Conservation (phyloP, 331 rosid species). For the Dryas integrifolia region DNA sequence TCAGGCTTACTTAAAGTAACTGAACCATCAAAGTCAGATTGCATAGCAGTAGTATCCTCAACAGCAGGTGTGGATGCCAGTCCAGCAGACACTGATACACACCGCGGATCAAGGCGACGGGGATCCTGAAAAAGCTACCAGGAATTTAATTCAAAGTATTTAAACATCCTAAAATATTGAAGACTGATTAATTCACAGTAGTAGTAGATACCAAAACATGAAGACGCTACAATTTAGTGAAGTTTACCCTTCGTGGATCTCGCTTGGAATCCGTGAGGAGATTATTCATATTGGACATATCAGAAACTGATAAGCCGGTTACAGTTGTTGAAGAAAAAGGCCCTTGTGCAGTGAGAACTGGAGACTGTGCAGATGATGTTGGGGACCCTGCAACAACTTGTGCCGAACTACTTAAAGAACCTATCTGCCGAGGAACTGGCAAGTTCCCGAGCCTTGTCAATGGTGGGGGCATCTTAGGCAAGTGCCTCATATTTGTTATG, state of each 20-base stretch:
- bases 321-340: constrained; percentile 46
- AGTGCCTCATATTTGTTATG: constrained; percentile 88
- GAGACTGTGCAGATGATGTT: constrained; percentile 54
- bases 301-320: constrained; percentile 48
- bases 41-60: constrained; percentile 50
- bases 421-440: constrained; percentile 46
- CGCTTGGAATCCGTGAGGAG: constrained; percentile 77
- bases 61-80: constrained; percentile 39
- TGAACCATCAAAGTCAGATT: constrained; percentile 55
- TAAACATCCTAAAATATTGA: constrained; percentile 12
- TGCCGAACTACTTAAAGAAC: constrained; percentile 42
- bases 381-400: constrained; percentile 52
- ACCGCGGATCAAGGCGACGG: constrained; percentile 94
- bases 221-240: constrained; percentile 15
- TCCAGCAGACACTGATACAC: constrained; percentile 46
- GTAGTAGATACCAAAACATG: constrained; percentile 9
- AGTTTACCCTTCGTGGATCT: constrained; percentile 88
- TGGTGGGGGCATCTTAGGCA: constrained; percentile 77
- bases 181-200: constrained; percentile 5
- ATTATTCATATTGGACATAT: constrained; percentile 45
- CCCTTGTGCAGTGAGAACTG: constrained; percentile 47
- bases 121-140: constrained; percentile 71
- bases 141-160: constrained; percentile 20
- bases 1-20: constrained; percentile 48
- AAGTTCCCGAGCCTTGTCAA: constrained; percentile 60